phyloP scores from a whole-genome alignment of 73 alveolate genomes.

The Durusdinium trenchii region DNA sequence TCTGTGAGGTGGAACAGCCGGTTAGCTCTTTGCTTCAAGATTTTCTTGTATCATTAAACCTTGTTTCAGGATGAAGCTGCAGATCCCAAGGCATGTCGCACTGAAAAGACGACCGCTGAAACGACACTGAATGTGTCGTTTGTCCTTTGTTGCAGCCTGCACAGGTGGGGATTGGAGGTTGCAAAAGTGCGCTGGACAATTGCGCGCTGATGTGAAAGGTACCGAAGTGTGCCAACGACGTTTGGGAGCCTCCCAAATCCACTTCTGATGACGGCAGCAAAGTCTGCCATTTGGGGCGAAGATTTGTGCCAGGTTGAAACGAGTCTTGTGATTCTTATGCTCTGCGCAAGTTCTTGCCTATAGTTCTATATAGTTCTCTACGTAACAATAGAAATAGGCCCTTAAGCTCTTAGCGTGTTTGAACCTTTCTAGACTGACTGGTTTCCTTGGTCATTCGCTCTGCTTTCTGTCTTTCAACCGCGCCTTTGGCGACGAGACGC shows the following conservation, averaged over 20 bases:
- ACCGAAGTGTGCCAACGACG: neutral
- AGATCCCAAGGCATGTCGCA: constrained; percentile 44
- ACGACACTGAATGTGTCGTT: neutral
- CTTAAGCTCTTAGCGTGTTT: too few species aligned
- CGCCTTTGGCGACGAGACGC: too few species aligned
- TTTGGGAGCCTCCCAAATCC: neutral
- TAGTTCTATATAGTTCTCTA: too few species aligned
- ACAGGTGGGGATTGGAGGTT: constrained; percentile 82
- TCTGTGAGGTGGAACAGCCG: too few species aligned
- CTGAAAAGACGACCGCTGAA: neutral
- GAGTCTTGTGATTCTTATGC: too few species aligned
- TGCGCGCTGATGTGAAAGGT: constrained; percentile 51
- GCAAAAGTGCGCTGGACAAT: constrained; percentile 44
- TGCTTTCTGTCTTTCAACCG: too few species aligned
- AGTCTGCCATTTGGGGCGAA: neutral
- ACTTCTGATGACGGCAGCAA: too few species aligned
- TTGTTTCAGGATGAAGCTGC: constrained; percentile 25
- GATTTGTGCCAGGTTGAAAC: neutral
- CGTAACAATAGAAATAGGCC: too few species aligned
- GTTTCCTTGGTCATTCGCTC: too few species aligned
- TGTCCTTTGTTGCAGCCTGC: neutral
- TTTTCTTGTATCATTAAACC: neutral
- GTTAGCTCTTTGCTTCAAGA: too few species aligned
- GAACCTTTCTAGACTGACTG: too few species aligned
- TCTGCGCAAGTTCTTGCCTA: too few species aligned